Evolutionary conservation across 176 grass and related monocot genomes (phyloP), one percentile per base, ranked within the genome.

Genomic region (Oryza officinalis): DNA sequence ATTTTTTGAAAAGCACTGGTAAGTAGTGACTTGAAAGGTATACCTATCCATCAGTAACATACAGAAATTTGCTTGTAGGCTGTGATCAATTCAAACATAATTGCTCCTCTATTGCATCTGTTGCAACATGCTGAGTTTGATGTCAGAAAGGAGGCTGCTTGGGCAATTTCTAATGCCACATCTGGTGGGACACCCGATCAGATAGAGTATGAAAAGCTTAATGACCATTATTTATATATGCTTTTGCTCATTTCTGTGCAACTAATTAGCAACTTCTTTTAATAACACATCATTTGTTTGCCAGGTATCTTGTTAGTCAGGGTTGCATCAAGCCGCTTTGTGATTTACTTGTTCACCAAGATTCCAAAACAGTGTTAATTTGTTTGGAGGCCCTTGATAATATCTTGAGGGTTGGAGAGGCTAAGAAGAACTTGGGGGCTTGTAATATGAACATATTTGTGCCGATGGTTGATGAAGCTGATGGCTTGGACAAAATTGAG

Each of bases 401-500:
- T 41, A 92, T 92, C 38, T 79, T 95, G 79, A 92, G 81, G 66
- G 46, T 79, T 67, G 90, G 93, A 6, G 67, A 84, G 71, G 31
- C 27, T 30, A 65, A 90, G 11, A 90, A 88, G 85, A 80, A 72
- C 37, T 27, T 65, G 17, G 75, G 75, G 18, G 79, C 82, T 76
- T 77, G 84, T 15, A 71, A 83, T 78, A 75, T 90, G 22, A 95
- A 92, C 71, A 22, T 45, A 18, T 86, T 83, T 81, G 85, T 69
- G 1, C 90, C 90, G 15, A 80, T 95, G 70, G 81, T 95, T 72
- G 90, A 95, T 44, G 90, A 88, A 68, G 70, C 71, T 67, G 88
- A 75, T 67, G 90, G 75, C 25, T 63, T 95, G 79, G 93, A 92
- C 33, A 92, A 90, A 83, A 90, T 95, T 78, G 88, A 95, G 80